Percentiles rank a stretch among this genome's conserved stretches.
Conservation (phyloP, 805 yeast species). For the Candida tallmaniae region DNA sequence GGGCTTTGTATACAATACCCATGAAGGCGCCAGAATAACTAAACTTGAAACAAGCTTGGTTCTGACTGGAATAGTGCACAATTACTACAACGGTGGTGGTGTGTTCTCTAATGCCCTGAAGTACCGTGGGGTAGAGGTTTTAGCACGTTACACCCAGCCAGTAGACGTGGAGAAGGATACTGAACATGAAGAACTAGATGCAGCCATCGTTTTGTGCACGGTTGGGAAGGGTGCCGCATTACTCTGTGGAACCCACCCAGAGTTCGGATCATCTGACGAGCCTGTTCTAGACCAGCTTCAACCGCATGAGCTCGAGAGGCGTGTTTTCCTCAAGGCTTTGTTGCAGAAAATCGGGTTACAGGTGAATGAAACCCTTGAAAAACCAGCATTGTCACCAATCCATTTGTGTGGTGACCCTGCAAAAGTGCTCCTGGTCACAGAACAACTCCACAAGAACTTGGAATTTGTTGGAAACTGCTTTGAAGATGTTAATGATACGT, state of each 20-base stretch:
- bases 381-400: slow-evolving; percentile 70
- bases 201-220: slow-evolving; percentile 68
- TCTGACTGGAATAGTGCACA: slow-evolving; percentile 20
- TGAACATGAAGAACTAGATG: slow-evolving; percentile 30
- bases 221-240: slow-evolving; percentile 75
- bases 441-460: slow-evolving; percentile 31
- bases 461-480: slow-evolving; percentile 28
- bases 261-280: slow-evolving; percentile 46
- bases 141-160: slow-evolving; percentile 62
- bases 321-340: slow-evolving; percentile 52
- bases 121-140: slow-evolving; percentile 57
- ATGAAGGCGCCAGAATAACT: slow-evolving; percentile 68
- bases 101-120: slow-evolving; percentile 72
- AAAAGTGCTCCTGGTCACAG: slow-evolving; percentile 28
- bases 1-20: slow-evolving; percentile 78
- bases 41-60: slow-evolving; percentile 29
- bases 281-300: slow-evolving; percentile 32
- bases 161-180: slow-evolving; percentile 43
- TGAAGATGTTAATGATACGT: slow-evolving; percentile 56
- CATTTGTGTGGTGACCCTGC: slow-evolving; percentile 44
- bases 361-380: slow-evolving; percentile 52
- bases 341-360: slow-evolving; percentile 60
- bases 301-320: slow-evolving; percentile 44
- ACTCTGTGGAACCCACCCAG: slow-evolving; percentile 87
- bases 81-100: slow-evolving; percentile 88